Evolutionary conservation across 1,284 basidiomycete species (phyloP), one percentile per base, ranked within the genome.

Genomic region (Coniferiporia sulphurascens): DNA sequence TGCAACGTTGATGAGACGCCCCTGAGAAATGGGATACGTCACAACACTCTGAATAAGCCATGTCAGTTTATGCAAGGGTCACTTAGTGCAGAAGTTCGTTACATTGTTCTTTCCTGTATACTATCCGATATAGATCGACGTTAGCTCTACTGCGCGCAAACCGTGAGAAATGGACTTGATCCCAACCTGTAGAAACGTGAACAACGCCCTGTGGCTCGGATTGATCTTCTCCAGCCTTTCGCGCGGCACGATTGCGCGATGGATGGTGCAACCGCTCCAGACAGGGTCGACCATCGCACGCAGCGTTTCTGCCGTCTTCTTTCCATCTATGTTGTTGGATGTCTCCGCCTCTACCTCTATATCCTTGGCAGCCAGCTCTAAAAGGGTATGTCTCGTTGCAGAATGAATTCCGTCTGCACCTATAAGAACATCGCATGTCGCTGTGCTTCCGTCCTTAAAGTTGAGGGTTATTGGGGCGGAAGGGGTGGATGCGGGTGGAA

Each of bases 401-500:
- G 72, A 74, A 52, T 70, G 70, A 54, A 76, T 64, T 0, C 81
- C 81, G 60, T 83, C 81, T 0, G 79, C 77, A 22, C 78, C 81
- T 19, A 83, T 69, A n/a, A 82, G 71, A 8, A 82, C 46, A 60
- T 83, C 79, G 62, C 75, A 79, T 10, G 48, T 17, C 44, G 75
- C 73, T 0, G 68, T 69, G 1, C 73, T 68, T 3, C 77, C 79
- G 59, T 82, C 78, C 4, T 69, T 49, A 62, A 83, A 83, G 10
- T 68, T 62, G 15, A 83, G 63, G 4, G 62, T 67, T 21, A 81
- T 71, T 0, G 64, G 56, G 9, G 63, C 21, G 0, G 62, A 59
- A n/a, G 67, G 62, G 2, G 44, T 15, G 34, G 9, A 63, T 19
- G 48, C 55, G 10, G 61, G 57, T 44, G 78, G 73, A 10, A 43